These are phyloP conservation scores for Agaricus sinodeliciosus DNA, from an alignment of 768 basidiomycete species.

Conservation along the genomic window DNA sequence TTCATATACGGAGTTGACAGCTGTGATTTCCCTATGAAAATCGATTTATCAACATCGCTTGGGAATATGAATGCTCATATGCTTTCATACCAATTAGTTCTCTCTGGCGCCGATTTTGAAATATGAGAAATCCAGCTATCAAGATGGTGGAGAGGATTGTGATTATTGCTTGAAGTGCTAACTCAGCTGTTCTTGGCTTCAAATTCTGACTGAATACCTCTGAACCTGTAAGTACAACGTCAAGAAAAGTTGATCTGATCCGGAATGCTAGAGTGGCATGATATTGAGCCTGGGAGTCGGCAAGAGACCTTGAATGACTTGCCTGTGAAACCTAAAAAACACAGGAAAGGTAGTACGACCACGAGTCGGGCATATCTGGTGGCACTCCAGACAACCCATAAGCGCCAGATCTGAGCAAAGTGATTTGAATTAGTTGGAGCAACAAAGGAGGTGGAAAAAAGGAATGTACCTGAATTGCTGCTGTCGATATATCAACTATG, in stretches of 20 bases:
- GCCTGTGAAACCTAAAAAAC: not conserved
- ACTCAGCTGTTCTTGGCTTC: not conserved
- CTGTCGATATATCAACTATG: not conserved
- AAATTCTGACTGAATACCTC: not conserved
- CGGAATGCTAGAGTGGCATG: not conserved
- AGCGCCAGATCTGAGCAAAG: not conserved
- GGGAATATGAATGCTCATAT: too few relatives aligned
- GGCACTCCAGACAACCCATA: not conserved
- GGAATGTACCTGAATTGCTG: not conserved
- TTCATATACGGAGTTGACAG: not conserved
- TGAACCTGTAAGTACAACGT: not conserved
- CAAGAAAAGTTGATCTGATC: not conserved
- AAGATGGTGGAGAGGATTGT: not conserved
- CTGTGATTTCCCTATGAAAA: not conserved
- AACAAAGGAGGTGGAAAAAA: not conserved
- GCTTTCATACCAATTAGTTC: not conserved
- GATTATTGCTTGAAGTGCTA: not conserved
- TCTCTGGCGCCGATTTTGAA: not conserved
- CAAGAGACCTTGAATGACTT: not conserved
- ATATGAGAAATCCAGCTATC: not conserved
- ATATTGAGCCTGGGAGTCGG: not conserved
- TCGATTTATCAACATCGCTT: too few relatives aligned
- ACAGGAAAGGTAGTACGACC: not conserved
- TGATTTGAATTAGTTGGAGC: not conserved
- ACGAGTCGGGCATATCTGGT: not conserved